Percentiles rank a stretch among this genome's conserved stretches.
Conservation (phyloP, 2,329 filamentous ascomycete species). For the Talaromyces verruculosus region DNA sequence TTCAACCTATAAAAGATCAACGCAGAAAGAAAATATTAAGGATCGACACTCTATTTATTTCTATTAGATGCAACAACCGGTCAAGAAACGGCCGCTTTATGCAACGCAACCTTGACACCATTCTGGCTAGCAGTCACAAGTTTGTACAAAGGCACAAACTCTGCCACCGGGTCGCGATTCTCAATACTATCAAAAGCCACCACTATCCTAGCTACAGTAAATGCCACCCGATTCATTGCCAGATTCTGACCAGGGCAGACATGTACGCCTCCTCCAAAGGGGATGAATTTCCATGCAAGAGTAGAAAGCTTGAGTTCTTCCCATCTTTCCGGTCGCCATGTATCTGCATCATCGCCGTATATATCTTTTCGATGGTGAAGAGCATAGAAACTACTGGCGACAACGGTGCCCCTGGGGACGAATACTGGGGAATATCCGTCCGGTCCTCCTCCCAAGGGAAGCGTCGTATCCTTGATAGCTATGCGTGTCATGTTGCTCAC, state of each 20-base stretch:
- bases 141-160: slow-evolving; percentile 18
- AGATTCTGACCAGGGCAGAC: slow-evolving; percentile 28
- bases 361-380: slow-evolving; percentile 69
- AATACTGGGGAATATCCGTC: slow-evolving; percentile 57
- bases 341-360: slow-evolving; percentile 46
- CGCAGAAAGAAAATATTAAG: too few species aligned
- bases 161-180: slow-evolving; percentile 11
- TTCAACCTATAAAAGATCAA: too few species aligned
- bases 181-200: slow-evolving; percentile 13
- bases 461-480: slow-evolving; percentile 32
- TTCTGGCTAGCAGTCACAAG: slow-evolving; percentile 20
- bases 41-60: too few species aligned
- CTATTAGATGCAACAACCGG: neutral
- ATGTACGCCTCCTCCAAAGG: slow-evolving; percentile 30
- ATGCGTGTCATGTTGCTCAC: slow-evolving; percentile 49
- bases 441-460: slow-evolving; percentile 20
- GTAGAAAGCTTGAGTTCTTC: slow-evolving; percentile 49
- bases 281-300: slow-evolving; percentile 43
- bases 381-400: slow-evolving; percentile 66
- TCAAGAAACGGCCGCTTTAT: neutral
- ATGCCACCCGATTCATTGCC: slow-evolving; percentile 17
- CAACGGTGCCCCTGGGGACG: slow-evolving; percentile 63
- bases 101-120: slow-evolving; percentile 17
- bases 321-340: slow-evolving; percentile 54
- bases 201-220: slow-evolving; percentile 11